These are phyloP conservation scores for Saccharomycopsis guyanensis DNA, from an alignment of 805 yeast genomes.

Conservation along the genomic window DNA sequence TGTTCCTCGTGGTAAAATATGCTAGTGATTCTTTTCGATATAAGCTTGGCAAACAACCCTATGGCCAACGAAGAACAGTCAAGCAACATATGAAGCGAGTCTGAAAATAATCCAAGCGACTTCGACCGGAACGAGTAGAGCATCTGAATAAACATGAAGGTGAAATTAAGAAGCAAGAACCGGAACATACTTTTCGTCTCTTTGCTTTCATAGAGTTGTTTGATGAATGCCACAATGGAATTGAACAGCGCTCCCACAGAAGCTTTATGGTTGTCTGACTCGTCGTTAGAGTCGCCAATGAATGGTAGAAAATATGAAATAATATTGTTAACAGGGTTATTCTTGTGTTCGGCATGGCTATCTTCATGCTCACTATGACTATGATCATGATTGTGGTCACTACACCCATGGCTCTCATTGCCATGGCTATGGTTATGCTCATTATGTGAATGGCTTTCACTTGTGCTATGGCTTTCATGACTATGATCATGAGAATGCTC, in stretches of 20 bases:
- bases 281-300: conserved; percentile 3
- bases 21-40: conserved; percentile 41
- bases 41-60: conserved; percentile 79
- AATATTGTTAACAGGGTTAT: conserved; percentile 12
- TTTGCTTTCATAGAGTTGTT: conserved; percentile 37
- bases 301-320: conserved; percentile 19
- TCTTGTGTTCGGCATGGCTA: background rate
- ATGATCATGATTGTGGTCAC: background rate
- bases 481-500: conserved; percentile 34
- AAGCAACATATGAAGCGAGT: conserved; percentile 91
- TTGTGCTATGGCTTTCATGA: conserved; percentile 89
- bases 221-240: conserved; percentile 17
- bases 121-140: conserved; percentile 88
- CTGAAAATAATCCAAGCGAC: conserved; percentile 85
- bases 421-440: background rate
- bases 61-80: conserved; percentile 88
- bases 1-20: conserved; percentile 21
- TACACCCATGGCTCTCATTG: background rate
- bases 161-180: conserved; percentile 74
- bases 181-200: conserved; percentile 88
- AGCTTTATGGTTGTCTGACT: background rate
- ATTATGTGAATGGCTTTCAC: conserved; percentile 28
- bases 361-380: conserved; percentile 7
- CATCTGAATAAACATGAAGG: conserved; percentile 92
- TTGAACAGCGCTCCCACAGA: background rate